These are phyloP conservation scores for Starmera amethionina DNA, from an alignment of 805 yeast genomes.

Conservation along the genomic window DNA sequence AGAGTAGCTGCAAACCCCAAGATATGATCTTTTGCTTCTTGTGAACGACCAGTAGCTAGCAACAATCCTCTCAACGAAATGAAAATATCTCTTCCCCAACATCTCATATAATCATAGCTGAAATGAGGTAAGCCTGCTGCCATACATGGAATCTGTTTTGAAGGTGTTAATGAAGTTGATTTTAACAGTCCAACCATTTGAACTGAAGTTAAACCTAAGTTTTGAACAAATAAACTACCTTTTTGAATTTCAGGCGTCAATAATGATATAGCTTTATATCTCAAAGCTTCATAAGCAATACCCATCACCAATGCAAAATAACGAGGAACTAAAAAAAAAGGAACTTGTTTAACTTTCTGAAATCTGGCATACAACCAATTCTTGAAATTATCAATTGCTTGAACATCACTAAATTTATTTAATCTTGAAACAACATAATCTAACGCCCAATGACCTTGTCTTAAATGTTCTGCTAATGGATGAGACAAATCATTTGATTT, in stretches of 20 bases:
- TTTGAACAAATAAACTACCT: conserved; percentile 68
- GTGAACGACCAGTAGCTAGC: conserved; percentile 66
- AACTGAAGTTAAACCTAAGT: conserved; percentile 69
- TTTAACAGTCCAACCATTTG: conserved; percentile 77
- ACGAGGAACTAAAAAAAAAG: conserved; percentile 76
- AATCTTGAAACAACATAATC: conserved; percentile 63
- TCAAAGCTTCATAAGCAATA: conserved; percentile 72
- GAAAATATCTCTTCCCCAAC: conserved; percentile 98
- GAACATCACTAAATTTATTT: conserved; percentile 36
- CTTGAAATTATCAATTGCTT: conserved; percentile 44
- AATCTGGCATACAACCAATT: conserved; percentile 64
- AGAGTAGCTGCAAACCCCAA: conserved; percentile 81
- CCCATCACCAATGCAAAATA: conserved; percentile 80
- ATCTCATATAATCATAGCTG: conserved; percentile 83
- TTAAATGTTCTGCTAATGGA: conserved; percentile 69
- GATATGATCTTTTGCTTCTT: conserved; percentile 74
- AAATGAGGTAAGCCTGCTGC: conserved; percentile 98
- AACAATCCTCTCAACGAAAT: conserved; percentile 77
- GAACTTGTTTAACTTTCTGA: conserved; percentile 52
- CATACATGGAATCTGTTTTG: conserved; percentile 53
- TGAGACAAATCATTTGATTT: conserved; percentile 71
- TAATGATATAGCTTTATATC: conserved; percentile 52
- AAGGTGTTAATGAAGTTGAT: conserved; percentile 68
- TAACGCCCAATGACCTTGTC: conserved; percentile 85
- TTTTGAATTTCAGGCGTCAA: conserved; percentile 44